Base-by-base conservation (phyloP, 2,329 filamentous ascomycete genomes). In the Pyricularia sp. region DNA sequence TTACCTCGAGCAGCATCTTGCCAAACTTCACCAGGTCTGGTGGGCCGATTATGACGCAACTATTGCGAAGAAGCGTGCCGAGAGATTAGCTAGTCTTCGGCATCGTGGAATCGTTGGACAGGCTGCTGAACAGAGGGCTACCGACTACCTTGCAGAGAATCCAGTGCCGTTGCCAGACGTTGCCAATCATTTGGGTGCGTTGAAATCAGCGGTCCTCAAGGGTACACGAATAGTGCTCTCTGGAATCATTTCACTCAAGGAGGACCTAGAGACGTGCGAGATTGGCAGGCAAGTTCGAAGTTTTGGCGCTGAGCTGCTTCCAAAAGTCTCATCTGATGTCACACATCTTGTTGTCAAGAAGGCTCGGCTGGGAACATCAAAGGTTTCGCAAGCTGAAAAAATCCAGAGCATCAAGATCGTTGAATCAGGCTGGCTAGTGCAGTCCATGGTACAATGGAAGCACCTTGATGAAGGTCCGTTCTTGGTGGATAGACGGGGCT, bases 321-420 rank as follows among this genome's bases (percentile, higher is more conserved):
- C 82, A 23, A 84, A 81, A 42, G 82, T 94, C 9, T 85, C 84
- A 1, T 82, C 83, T 36, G 86, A 85, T 68, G 85, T 92, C 17
- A 93, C 91, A 0, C 92, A 94, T 77, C 84, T 94, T 5, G 90
- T 94, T 2, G 89, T 91, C 10, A 90, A 87, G 67, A 88, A 87
- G 23, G 84, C 86, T 20, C 84, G 90, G 28, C 91, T 91, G 36
- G 89, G 94, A 26, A 98, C 95, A 0, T 90, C 92, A 68, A 99
- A 99, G 79, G 93, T 98, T 63, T 90, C 92, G 65, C 90, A 94
- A 78, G 95, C 95, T 0, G 90, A 92, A 17, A 88, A 89, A 71
- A 91, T 93, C 69, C 84, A 90, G 0, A 87, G 88, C 67, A 92
- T 98, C 78, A 94, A 93, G 77, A 97, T 99, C 70, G 95, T 99